Conservation (phyloP, 805 yeast species). For the Metschnikowia dekortorum region DNA sequence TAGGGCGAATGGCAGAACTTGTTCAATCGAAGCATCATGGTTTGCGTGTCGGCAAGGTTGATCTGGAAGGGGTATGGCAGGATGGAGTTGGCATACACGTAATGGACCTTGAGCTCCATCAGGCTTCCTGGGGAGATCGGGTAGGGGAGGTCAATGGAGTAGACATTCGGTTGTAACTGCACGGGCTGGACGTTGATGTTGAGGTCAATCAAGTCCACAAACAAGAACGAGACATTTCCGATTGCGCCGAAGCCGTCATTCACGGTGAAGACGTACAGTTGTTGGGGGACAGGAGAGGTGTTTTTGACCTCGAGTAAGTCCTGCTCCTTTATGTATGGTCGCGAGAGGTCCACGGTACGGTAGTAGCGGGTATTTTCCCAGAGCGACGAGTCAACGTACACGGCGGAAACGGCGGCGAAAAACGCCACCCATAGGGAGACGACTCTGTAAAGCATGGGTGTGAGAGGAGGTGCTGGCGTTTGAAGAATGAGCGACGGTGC, state of each 20-base stretch:
- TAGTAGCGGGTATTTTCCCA: conserved; percentile 59
- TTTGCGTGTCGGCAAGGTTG: conserved; percentile 57
- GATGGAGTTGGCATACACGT: conserved; percentile 45
- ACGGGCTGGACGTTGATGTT: conserved; percentile 24
- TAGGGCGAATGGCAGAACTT: conserved; percentile 62
- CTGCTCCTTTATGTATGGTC: conserved; percentile 62
- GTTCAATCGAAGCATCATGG: conserved; percentile 48
- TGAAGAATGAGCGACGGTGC: not conserved
- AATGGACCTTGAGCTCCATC: conserved; percentile 45
- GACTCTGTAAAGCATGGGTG: conserved; percentile 14
- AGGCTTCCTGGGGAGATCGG: conserved; percentile 64
- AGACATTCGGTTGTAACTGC: conserved; percentile 22
- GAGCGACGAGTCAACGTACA: conserved; percentile 11
- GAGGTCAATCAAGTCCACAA: conserved; percentile 30
- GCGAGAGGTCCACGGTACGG: conserved; percentile 60
- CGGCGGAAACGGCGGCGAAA: conserved; percentile 7
- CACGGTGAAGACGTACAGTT: conserved; percentile 54
- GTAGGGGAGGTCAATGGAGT: conserved; percentile 50
- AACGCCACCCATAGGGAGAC: conserved; percentile 9
- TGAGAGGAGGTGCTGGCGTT: conserved; percentile 2
- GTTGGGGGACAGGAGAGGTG: conserved; percentile 48
- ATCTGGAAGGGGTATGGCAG: conserved; percentile 63
- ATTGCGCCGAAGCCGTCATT: conserved; percentile 45
- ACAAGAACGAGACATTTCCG: conserved; percentile 39
- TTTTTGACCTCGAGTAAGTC: conserved; percentile 56